phyloP scores from a whole-genome alignment of 495 filamentous ascomycete species.

The Penicillium chermesinum region DNA sequence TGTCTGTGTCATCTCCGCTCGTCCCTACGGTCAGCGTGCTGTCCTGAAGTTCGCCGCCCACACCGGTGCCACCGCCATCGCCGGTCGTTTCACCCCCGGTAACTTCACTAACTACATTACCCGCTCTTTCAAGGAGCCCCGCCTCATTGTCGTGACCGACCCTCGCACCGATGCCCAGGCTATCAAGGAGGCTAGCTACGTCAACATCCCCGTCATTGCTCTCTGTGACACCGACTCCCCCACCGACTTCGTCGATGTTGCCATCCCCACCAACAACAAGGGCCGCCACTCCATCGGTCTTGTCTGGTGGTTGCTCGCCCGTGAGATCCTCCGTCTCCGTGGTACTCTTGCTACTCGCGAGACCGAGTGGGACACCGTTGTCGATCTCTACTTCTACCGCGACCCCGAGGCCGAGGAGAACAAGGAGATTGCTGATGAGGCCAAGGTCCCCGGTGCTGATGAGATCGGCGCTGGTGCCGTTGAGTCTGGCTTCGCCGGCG shows the following conservation, averaged over 20 bases:
- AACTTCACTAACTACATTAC: conserved; percentile 99
- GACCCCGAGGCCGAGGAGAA: conserved; percentile 97
- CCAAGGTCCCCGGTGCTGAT: conserved; percentile 69
- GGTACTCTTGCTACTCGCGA: conserved; percentile 92
- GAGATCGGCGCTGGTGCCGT: conserved; percentile 76
- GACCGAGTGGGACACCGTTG: conserved; percentile 96
- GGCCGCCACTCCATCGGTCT: conserved; percentile 96
- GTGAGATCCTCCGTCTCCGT: conserved; percentile 97
- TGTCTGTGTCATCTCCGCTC: conserved; percentile 97
- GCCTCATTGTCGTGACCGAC: conserved; percentile 98
- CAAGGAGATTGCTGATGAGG: conserved; percentile 73
- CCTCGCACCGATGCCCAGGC: conserved; percentile 99
- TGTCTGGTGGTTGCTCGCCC: conserved; percentile 99
- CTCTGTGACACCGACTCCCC: conserved; percentile 99
- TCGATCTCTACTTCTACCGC: conserved; percentile 99
- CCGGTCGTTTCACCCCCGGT: conserved; percentile 98
- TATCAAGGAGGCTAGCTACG: conserved; percentile 99
- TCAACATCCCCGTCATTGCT: conserved; percentile 99
- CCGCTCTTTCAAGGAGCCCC: conserved; percentile 99
- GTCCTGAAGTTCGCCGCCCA: conserved; percentile 98
- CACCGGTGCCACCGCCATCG: conserved; percentile 96
- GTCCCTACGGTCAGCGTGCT: conserved; percentile 98
- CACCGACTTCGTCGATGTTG: conserved; percentile 98
- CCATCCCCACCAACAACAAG: conserved; percentile 99
- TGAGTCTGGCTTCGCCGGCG: conserved; percentile 72